Evolutionary conservation across 345 rosid species (phyloP).

Genomic region (Arabis alpina): DNA sequence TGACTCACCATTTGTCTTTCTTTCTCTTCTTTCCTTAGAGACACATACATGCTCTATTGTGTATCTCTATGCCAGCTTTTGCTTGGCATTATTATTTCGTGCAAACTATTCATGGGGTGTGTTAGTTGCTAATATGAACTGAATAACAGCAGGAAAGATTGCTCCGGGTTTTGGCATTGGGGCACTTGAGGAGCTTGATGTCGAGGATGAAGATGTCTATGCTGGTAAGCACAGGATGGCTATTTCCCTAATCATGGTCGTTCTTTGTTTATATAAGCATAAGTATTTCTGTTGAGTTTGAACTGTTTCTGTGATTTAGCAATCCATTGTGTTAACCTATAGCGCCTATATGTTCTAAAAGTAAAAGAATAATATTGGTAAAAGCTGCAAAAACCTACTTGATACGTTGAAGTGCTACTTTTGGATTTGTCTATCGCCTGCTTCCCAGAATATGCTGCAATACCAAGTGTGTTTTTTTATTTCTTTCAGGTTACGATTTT

Average conservation of each 20-base stretch:
- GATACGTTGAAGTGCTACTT: slow-evolving; percentile 25
- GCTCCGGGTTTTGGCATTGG: slow-evolving; percentile 99
- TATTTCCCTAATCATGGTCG: slow-evolving; percentile 14
- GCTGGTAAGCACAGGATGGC: slow-evolving; percentile 36
- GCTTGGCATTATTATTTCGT: slow-evolving; percentile 31
- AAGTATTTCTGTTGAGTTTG: slow-evolving; percentile 12
- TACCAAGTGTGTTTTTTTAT: slow-evolving; percentile 1
- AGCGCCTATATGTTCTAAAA: slow-evolving; percentile 1
- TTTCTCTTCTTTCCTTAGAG: slow-evolving; percentile 7
- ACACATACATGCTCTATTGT: slow-evolving; percentile 12
- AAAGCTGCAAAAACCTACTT: slow-evolving; percentile 13
- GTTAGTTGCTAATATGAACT: slow-evolving; percentile 47
- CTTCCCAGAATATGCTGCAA: slow-evolving; percentile 22
- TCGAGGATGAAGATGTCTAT: slow-evolving; percentile 96
- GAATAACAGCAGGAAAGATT: slow-evolving; percentile 72
- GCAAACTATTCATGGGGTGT: slow-evolving; percentile 27
- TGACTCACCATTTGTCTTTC: slow-evolving; percentile 24
- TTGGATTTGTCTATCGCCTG: neutral
- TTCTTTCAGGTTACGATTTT: slow-evolving; percentile 64
- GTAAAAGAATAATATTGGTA: slow-evolving; percentile 10
- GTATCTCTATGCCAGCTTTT: slow-evolving; percentile 17
- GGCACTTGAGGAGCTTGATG: slow-evolving; percentile 95
- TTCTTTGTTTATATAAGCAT: slow-evolving; percentile 16
- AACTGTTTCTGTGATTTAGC: slow-evolving; percentile 9
- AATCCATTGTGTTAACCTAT: slow-evolving; percentile 7